phyloP scores from a whole-genome alignment of 2,329 filamentous ascomycete genomes.

The Neonectria hederae region DNA sequence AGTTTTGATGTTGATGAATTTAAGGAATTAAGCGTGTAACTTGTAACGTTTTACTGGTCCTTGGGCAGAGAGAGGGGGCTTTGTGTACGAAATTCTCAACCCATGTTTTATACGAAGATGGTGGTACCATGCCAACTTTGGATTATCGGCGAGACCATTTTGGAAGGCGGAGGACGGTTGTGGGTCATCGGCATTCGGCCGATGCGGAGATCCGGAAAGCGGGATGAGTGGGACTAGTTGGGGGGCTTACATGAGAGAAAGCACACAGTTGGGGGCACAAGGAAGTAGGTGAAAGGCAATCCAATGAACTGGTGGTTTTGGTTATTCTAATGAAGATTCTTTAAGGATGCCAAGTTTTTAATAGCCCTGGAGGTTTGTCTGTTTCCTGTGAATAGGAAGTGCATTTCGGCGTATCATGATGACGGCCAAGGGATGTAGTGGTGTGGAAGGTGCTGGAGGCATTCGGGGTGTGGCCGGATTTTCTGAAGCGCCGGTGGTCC shows the following conservation, averaged over 20 bases:
- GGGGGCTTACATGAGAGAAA: neutral
- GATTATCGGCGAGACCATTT: conserved; percentile 34
- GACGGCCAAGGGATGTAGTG: too few species aligned
- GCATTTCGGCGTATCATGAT: neutral
- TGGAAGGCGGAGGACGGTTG: conserved; percentile 24
- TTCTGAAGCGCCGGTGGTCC: conserved; percentile 24
- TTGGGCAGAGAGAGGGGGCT: neutral
- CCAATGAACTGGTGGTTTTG: neutral
- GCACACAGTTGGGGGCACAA: too few species aligned
- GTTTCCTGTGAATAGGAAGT: neutral
- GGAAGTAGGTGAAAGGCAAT: neutral
- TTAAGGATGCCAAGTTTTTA: neutral
- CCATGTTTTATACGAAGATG: neutral
- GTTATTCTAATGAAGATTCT: neutral
- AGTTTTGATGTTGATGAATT: neutral
- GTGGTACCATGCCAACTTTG: neutral
- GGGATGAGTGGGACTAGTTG: neutral
- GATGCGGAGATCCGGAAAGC: conserved; percentile 13
- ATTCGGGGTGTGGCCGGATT: conserved; percentile 13
- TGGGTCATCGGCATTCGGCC: conserved; percentile 25
- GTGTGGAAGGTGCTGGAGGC: conserved; percentile 21
- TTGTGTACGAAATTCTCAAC: neutral
- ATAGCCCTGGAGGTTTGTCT: neutral
- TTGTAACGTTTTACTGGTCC: neutral
- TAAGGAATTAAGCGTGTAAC: neutral